Evolutionary conservation across 2,329 filamentous ascomycete genomes (phyloP), one percentile per base, ranked within the genome.

Genomic region (Xylaria sp.): DNA sequence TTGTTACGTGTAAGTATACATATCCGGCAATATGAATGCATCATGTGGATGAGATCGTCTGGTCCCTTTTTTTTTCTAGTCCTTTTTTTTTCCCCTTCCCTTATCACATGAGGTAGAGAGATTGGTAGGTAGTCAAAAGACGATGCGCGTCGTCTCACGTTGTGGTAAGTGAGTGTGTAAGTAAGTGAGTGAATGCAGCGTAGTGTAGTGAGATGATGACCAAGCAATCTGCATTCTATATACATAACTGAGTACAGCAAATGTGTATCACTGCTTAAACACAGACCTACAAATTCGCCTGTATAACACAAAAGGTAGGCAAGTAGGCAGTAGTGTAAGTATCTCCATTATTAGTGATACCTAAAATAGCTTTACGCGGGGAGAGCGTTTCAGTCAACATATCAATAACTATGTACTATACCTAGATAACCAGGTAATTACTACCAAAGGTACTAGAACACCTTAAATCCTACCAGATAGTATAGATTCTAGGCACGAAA

Each of bases 41-140:
- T 56, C 54, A 56, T 56, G 39, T 56, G 54, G 34, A 56, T 13
- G 34, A 13, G 2, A n/a, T 32, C 20, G 28, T 20, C 15, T 55
- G 55, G 7, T 25, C 3, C 10, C 46, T 20, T 10, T 9, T 48
- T 20, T 48, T n/a, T n/a, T 20, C 15, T 55, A 37, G 7, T 25
- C 3, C 10, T 9, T 48, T 20, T 48, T 10, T 48, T 18, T 48
- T 2, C 18, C 5, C 13, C 10, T 41, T 39, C 20, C 28, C 28
- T 18, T 23, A 46, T 65, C 63, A 65, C 54, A 50, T 65, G 54
- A 46, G 56, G 25, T 44, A 46, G 18, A 2, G 2, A 4, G 52
- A 25, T 25, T 25, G 23, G 52, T 55, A 32, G 15, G 34, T 5
- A n/a, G 23, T 32, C 18, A 20, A 34, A 15, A n/a, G 7, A 28